Evolutionary conservation across 2,329 filamentous ascomycete genomes (phyloP), one percentile per base, ranked within the genome.

Genomic region (Macrophomina pseudophaseolina): DNA sequence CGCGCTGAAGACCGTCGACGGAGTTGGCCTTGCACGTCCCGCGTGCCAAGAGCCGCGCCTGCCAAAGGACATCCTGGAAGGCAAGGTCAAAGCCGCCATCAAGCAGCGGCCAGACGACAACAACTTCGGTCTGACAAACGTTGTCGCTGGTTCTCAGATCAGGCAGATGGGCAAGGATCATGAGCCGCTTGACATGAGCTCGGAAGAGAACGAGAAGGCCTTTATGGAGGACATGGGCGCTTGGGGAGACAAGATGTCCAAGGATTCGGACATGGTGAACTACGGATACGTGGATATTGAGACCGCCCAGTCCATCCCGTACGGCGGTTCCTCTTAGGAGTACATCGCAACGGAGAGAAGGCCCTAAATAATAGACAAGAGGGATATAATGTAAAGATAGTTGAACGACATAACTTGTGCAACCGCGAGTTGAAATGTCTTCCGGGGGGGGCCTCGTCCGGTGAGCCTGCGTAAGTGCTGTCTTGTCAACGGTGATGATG

Each of bases 1-100:
- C 14, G 44, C 68, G 56, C 60, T 69, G 65, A 65, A 67, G 32
- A 51, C 52, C 5, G 33, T 58, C 63, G 83, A 90, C 69, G 87
- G 88, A 18, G 79, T 90, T 9, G 88, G 88, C 0, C 76, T 90
- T n/a, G 88, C 78, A 0, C 81, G 86, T 5, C 81, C 86, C 0
- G 72, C 84, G 0, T 81, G 80, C 54, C 83, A 86, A 70, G 86
- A 89, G 70, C 81, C 81, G 0, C 76, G 75, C 9, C 73, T 86
- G 1, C 77, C 79, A 40, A 77, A 74, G 54, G 78, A 83, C 23
- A 80, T 86, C 1, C 72, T 87, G 0, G 72, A 78, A 0, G 83
- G 83, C 11, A 72, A 72, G 52, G 73, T 76, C 8, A 46, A 69
- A 14, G 82, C 82, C 0, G 84, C 84, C 0, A 82, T 88, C 63